These are phyloP conservation scores for Fusarium solani-melongenae DNA, from an alignment of 2,329 filamentous ascomycete genomes.

Conservation along the genomic window DNA sequence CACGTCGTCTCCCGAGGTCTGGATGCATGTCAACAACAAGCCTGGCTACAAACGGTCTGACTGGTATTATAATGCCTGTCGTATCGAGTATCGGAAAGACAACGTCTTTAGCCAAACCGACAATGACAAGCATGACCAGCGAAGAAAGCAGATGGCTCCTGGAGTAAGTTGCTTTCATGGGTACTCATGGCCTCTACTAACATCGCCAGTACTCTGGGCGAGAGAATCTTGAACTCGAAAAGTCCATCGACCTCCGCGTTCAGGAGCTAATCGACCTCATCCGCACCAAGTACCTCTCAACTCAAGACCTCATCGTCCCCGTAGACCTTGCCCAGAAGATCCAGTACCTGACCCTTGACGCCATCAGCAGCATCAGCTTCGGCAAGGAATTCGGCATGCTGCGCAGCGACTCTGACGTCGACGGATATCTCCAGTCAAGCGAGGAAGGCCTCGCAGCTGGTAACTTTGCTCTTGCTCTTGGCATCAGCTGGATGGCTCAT, in stretches of 20 bases:
- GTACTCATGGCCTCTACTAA: background rate
- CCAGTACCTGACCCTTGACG: slow-evolving; percentile 64
- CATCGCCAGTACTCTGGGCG: slow-evolving; percentile 62
- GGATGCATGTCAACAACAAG: slow-evolving; percentile 56
- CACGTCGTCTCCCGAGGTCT: slow-evolving; percentile 60
- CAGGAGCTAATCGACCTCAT: slow-evolving; percentile 58
- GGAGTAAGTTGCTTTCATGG: slow-evolving; percentile 52
- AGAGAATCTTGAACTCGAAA: slow-evolving; percentile 63
- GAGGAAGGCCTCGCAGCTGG: slow-evolving; percentile 48
- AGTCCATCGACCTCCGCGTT: slow-evolving; percentile 60
- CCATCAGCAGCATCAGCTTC: slow-evolving; percentile 62
- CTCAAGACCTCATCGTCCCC: slow-evolving; percentile 36
- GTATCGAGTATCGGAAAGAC: slow-evolving; percentile 61
- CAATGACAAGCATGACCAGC: slow-evolving; percentile 56
- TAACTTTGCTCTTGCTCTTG: slow-evolving; percentile 42
- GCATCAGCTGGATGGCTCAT: slow-evolving; percentile 45
- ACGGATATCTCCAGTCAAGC: slow-evolving; percentile 50
- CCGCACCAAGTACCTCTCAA: slow-evolving; percentile 55
- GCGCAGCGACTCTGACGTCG: slow-evolving; percentile 56
- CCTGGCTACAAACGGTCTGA: slow-evolving; percentile 54
- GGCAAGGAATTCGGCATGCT: slow-evolving; percentile 63
- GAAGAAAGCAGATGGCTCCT: slow-evolving; percentile 61
- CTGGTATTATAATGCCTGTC: slow-evolving; percentile 59
- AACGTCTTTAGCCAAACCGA: slow-evolving; percentile 65
- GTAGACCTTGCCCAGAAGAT: slow-evolving; percentile 61